phyloP scores from a whole-genome alignment of 176 grass and related monocot genomes.

The Hordeum vulgare region DNA sequence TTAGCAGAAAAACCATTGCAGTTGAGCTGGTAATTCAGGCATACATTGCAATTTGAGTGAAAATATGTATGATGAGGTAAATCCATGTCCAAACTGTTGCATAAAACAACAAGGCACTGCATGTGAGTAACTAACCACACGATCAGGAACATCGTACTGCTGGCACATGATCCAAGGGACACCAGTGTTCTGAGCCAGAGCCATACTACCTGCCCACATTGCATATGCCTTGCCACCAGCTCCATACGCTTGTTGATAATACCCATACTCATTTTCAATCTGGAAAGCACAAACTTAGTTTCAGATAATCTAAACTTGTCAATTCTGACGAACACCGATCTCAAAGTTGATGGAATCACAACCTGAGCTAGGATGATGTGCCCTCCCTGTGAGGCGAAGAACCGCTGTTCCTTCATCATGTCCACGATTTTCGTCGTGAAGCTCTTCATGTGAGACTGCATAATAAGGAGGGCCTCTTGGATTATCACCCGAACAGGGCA shows the following conservation, averaged over 20 bases:
- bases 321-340: neutral
- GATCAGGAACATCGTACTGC: conserved; percentile 73
- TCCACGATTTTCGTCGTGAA: conserved; percentile 78
- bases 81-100: neutral
- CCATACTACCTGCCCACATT: conserved; percentile 97
- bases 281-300: conserved; percentile 19
- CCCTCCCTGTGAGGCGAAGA: conserved; percentile 86
- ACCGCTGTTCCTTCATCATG: conserved; percentile 86
- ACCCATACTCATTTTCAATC: conserved; percentile 96
- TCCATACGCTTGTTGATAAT: conserved; percentile 42
- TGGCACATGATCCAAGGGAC: conserved; percentile 98
- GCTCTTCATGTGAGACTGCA: conserved; percentile 70
- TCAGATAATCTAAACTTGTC: neutral
- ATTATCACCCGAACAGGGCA: neutral
- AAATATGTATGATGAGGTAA: neutral
- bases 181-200: conserved; percentile 69
- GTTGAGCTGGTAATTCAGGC: neutral
- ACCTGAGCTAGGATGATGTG: conserved; percentile 95
- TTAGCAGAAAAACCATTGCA: neutral
- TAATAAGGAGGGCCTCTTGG: neutral
- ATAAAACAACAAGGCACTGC: neutral
- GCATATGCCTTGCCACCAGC: conserved; percentile 64
- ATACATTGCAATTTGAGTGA: neutral
- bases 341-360: neutral
- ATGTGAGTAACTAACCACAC: conserved; percentile 54